Base-by-base conservation (phyloP, 306 rosid species). In the Mimosa bimucronata region DNA sequence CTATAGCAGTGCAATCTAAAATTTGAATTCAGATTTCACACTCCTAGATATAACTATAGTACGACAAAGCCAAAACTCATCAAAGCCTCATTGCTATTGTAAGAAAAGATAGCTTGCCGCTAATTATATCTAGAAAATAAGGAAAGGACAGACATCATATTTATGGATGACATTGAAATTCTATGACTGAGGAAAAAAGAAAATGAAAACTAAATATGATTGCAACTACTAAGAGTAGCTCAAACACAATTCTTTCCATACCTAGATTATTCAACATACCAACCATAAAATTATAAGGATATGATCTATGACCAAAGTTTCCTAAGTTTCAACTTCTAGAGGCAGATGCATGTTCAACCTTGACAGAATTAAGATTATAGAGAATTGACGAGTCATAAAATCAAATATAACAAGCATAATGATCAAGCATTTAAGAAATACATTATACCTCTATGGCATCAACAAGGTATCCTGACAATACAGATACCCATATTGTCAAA, bases 381-480 rank as follows among this genome's bases (percentile, higher is more conserved):
- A 25, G 57, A 23, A 73, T 26, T 58, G 11, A 8, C 11, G 73
- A 57, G 60, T 21, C 38, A 78, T 44, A 57, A 66, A 44, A 70
- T 13, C 65, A 76, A 73, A 60, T 52, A 73, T 62, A 73, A 74
- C 19, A 61, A 80, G 66, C 55, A 53, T 46, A 57, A 57, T 41
- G 48, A 80, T 41, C 76, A 70, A 76, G 72, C 73, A 61, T 38
- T 69, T 45, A 45, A 19, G 52, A 74, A 61, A 77, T 55, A 62
- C 40, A 50, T 26, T 6, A 69, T 88, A 94, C 98, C 98, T 88
- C 65, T 68, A 94, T 88, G 81, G 98, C 97, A 83, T 88, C 92
- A 14, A 94, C 98, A 42, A 94, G 92, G 84, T 92, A 94, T 80
- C 92, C 98, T 61, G 98, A 94, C 81, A 94, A 85, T 75, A 94